Base-by-base conservation (phyloP, 306 rosid species). In the Prunus armeniaca region DNA sequence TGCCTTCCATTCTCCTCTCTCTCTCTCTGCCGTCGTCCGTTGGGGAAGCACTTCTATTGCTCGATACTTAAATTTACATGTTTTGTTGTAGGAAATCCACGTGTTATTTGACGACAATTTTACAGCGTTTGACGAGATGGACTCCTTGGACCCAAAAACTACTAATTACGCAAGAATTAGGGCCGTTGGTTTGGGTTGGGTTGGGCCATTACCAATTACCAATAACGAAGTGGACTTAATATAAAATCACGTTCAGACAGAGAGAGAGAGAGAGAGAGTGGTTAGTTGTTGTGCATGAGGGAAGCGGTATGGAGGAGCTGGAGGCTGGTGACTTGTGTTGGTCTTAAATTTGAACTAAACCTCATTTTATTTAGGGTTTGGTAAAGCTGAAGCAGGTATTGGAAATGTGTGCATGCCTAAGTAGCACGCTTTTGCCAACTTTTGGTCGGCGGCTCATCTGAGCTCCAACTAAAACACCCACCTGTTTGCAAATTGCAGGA, bases 1-100 rank as follows among this genome's bases (percentile, higher is more conserved):
- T 86, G 69, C 58, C 67, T 46, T 84, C 97, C 97, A 91, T 91
- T 73, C 56, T 1, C 63, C 6, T 46, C 3, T 18, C 55, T 50
- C 55, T 50, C 24, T 12, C 27, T 64, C 2, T 2, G 64, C 64
- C 25, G 12, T 24, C 17, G 32, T 58, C 9, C 13, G 0, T 7
- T 4, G 49, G 25, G 8, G 34, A 19, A n/a, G 25, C 25, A 19
- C 24, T 3, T 49, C 18, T 49, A 49, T 49, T 49, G 15, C 51
- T 34, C 8, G 41, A 34, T 34, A 6, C 41, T 34, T 32, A 32
- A 32, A 5, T 32, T 34, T 34, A 34, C 41, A 6, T 1, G 8
- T 57, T 57, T 22, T 12, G 9, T 22, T 22, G 12, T 22, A 22
- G 30, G 63, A 2, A n/a, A 15, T 22, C 64, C 64, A 57, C 64